A percentile compares a stretch with the other conserved stretches of the same genome.
These are phyloP conservation scores for Pestalotiopsis sp. DNA, from an alignment of 2,329 filamentous ascomycete species.

Conservation along the genomic window DNA sequence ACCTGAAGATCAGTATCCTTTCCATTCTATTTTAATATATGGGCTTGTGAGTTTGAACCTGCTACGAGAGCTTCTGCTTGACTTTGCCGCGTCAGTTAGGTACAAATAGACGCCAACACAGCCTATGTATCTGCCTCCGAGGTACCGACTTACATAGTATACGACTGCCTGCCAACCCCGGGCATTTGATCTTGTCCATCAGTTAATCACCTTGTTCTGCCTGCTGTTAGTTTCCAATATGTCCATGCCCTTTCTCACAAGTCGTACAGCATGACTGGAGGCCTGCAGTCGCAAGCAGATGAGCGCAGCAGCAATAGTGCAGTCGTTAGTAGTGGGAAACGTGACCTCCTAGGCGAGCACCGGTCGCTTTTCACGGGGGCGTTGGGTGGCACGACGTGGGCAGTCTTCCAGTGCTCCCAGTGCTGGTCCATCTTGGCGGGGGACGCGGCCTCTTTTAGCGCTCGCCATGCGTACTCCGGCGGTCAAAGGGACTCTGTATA, in stretches of 20 bases:
- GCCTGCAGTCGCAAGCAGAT: background rate
- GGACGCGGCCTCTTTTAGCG: background rate
- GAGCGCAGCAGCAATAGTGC: background rate
- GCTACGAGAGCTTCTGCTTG: no score
- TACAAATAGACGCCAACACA: no score
- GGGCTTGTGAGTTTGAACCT: no score
- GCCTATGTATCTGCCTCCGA: no score
- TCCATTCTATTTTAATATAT: no score
- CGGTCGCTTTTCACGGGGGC: background rate
- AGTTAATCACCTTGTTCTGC: background rate
- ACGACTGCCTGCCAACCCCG: no score
- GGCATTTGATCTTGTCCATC: no score
- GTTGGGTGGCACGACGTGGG: background rate
- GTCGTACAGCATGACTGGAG: background rate
- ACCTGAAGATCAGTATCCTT: no score
- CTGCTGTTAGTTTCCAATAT: background rate
- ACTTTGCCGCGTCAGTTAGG: no score
- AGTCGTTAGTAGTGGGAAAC: background rate
- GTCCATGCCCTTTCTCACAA: background rate
- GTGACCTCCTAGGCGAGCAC: background rate
- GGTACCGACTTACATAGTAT: no score
- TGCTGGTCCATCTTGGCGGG: background rate
- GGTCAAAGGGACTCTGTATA: background rate
- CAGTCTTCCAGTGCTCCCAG: background rate
- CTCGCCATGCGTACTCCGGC: background rate